Conservation (phyloP, 2,329 filamentous ascomycete genomes). For the Fusarium sp. region DNA sequence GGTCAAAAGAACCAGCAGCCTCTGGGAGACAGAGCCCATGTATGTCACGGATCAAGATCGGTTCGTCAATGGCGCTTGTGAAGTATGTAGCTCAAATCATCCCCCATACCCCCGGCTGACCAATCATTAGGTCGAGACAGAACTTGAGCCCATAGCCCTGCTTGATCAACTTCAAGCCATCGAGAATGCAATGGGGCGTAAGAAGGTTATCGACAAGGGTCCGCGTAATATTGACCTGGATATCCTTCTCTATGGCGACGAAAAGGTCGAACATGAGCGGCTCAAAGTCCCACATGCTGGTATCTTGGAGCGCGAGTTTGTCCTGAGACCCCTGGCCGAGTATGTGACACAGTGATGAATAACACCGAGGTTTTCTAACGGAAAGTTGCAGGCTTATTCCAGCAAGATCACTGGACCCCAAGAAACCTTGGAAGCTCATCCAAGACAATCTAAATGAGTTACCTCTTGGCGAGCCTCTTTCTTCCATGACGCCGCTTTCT, state of each 20-base stretch:
- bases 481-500: conserved; percentile 68
- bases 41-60: conserved; percentile 89
- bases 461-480: conserved; percentile 61
- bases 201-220: conserved; percentile 90
- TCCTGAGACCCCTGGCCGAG: conserved; percentile 87
- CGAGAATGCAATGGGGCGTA: conserved; percentile 80
- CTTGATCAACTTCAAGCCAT: conserved; percentile 86
- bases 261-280: conserved; percentile 73
- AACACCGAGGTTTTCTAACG: conserved; percentile 5
- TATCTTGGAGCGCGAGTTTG: conserved; percentile 93
- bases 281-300: conserved; percentile 86
- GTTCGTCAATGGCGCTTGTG: conserved; percentile 92
- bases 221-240: conserved; percentile 95
- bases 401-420: conserved; percentile 61
- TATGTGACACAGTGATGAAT: conserved; percentile 52
- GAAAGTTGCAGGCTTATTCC: conserved; percentile 62
- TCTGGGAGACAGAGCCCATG: conserved; percentile 98
- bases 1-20: conserved; percentile 81
- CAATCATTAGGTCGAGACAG: conserved; percentile 77
- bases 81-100: conserved; percentile 67
- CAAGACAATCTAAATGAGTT: conserved; percentile 72
- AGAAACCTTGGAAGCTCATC: conserved; percentile 68
- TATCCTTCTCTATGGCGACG: conserved; percentile 82
- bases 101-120: conserved; percentile 19
- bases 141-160: conserved; percentile 77